Conservation (phyloP, 768 basidiomycete species). For the Suillus paluster region DNA sequence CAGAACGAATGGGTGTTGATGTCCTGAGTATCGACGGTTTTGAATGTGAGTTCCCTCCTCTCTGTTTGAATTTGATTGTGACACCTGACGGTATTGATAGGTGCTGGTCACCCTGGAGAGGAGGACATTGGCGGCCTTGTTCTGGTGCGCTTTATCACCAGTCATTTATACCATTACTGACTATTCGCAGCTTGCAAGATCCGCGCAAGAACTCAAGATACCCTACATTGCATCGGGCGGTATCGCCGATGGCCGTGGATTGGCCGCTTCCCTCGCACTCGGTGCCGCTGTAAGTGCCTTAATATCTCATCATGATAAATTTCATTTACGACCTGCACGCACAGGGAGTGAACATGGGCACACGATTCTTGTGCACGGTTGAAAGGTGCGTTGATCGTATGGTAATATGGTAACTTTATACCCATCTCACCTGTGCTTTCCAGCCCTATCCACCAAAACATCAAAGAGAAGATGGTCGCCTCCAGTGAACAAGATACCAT, state of each 20-base stretch:
- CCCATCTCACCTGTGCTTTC: not conserved
- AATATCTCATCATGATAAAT: not conserved
- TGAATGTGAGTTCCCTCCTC: slow-evolving; percentile 63
- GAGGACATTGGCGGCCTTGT: slow-evolving; percentile 91
- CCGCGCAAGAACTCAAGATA: slow-evolving; percentile 79
- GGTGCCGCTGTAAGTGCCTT: slow-evolving; percentile 69
- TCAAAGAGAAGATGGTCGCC: slow-evolving; percentile 88
- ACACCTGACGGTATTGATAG: slow-evolving; percentile 40
- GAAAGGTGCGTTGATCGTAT: slow-evolving; percentile 58
- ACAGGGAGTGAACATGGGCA: slow-evolving; percentile 88
- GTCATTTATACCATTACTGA: not conserved
- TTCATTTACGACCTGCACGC: not conserved
- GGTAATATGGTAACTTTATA: not conserved
- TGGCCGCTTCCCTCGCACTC: slow-evolving; percentile 80
- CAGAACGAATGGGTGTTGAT: slow-evolving; percentile 83
- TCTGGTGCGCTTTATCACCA: slow-evolving; percentile 49
- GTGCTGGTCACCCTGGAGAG: slow-evolving; percentile 94
- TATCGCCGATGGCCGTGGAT: slow-evolving; percentile 82
- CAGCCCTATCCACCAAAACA: slow-evolving; percentile 84
- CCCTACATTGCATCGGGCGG: slow-evolving; percentile 94
- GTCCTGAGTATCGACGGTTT: slow-evolving; percentile 89
- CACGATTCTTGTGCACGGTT: slow-evolving; percentile 90
- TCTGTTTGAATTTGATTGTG: slow-evolving; percentile 11
- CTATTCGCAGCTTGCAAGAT: slow-evolving; percentile 71
- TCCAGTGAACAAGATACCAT: slow-evolving; percentile 83